Conservation (phyloP, 176 grass and related monocot genomes). For the Lolium perenne region DNA sequence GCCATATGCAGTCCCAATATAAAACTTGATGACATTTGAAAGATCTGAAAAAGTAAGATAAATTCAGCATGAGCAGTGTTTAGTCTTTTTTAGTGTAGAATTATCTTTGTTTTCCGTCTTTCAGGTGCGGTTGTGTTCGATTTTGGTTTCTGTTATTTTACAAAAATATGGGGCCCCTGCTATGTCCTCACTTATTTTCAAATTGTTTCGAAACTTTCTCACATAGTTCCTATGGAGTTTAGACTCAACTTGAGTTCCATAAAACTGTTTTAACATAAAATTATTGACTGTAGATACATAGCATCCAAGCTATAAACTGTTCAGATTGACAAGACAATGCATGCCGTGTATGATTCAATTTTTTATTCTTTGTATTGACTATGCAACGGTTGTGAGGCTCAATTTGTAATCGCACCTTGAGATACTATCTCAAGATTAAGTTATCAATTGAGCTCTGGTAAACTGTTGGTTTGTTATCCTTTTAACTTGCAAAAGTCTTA, state of each 20-base stretch:
- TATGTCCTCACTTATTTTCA: background rate
- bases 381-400: background rate
- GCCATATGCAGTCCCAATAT: background rate
- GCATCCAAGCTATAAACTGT: background rate
- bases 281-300: background rate
- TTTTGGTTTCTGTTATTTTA: background rate
- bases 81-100: background rate
- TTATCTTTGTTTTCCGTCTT: background rate
- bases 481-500: background rate
- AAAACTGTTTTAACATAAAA: background rate
- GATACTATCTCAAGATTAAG: background rate
- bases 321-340: background rate
- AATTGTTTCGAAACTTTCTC: background rate
- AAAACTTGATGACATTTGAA: background rate
- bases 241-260: slow-evolving; percentile 3
- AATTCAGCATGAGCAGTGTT: background rate
- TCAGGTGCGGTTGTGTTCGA: background rate
- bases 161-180: background rate
- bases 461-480: slow-evolving; percentile 16
- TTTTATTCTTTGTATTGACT: slow-evolving; percentile 15
- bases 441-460: slow-evolving; percentile 10
- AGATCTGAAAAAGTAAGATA: slow-evolving; percentile 1
- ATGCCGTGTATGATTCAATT: background rate
- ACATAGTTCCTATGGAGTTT: background rate
- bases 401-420: background rate